Conservation (phyloP, 2,329 filamentous ascomycete genomes). For the Lasiodiplodia sp. region DNA sequence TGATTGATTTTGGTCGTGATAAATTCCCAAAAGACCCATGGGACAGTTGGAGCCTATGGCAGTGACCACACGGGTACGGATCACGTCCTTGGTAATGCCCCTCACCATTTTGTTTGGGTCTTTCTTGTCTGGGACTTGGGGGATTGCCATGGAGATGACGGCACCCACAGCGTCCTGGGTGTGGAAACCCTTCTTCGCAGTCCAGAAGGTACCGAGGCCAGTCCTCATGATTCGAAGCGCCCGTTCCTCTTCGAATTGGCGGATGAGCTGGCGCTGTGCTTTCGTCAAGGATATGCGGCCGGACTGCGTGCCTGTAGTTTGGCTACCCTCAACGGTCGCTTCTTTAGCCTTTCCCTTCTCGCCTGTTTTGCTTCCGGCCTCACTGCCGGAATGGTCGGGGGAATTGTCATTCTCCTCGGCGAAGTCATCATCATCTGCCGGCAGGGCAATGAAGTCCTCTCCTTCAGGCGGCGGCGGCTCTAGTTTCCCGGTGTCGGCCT, state of each 20-base stretch:
- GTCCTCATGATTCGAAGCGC: conserved; percentile 3
- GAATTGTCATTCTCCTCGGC: not conserved
- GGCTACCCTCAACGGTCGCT: not conserved
- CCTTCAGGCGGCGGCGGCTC: not conserved
- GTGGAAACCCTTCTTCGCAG: conserved; percentile 7
- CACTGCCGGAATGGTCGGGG: not conserved
- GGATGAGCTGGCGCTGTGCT: not conserved
- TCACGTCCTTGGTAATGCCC: not conserved
- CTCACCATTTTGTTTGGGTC: not conserved
- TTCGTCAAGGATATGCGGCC: not conserved
- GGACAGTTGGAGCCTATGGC: not conserved
- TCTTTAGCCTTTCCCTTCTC: not conserved
- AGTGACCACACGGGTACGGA: not conserved
- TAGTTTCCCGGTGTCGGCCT: not conserved
- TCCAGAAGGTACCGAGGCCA: not conserved
- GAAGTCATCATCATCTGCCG: not conserved
- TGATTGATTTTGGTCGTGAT: not conserved
- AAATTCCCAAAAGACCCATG: conserved; percentile 1
- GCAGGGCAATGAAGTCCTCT: conserved; percentile 11
- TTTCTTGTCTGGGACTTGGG: conserved; percentile 9
- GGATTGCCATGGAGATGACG: not conserved
- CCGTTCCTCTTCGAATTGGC: not conserved
- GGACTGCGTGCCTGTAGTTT: not conserved
- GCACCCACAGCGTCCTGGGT: not conserved
- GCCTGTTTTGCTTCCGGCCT: not conserved